These are phyloP conservation scores for Chlamydomonas sp. DNA, from an alignment of 139 green algal species.

Conservation along the genomic window DNA sequence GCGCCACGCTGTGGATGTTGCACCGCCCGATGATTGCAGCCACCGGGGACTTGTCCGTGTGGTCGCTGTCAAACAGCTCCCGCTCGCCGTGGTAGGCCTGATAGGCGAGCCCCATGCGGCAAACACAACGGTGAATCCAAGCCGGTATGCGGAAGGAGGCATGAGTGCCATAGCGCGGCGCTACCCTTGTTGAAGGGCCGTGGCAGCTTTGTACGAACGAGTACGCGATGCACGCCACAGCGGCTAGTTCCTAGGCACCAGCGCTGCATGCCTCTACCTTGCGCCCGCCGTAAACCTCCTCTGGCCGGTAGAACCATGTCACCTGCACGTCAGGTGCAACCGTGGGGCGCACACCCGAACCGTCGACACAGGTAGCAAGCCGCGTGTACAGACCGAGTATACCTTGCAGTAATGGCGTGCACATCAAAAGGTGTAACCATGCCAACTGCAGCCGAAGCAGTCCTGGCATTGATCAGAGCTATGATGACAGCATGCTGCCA, in stretches of 20 bases:
- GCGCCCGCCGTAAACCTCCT: constrained; percentile 77
- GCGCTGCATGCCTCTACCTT: constrained; percentile 54
- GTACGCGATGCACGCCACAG: too few relatives aligned
- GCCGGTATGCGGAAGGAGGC: too few relatives aligned
- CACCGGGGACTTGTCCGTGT: constrained; percentile 59
- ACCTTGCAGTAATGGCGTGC: too few relatives aligned
- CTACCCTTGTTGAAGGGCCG: too few relatives aligned
- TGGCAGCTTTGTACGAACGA: too few relatives aligned
- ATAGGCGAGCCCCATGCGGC: neutral
- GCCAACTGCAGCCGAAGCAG: neutral
- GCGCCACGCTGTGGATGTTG: constrained; percentile 68
- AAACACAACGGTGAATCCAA: neutral
- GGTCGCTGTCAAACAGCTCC: constrained; percentile 83
- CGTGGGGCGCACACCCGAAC: too few relatives aligned
- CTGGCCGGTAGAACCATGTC: constrained; percentile 86
- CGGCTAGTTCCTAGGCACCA: neutral
- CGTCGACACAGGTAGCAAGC: too few relatives aligned
- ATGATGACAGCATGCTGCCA: too few relatives aligned
- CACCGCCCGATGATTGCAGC: constrained; percentile 54
- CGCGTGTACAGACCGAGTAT: too few relatives aligned
- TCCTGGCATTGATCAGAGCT: too few relatives aligned
- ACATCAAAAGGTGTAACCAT: too few relatives aligned
- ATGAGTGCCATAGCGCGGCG: too few relatives aligned
- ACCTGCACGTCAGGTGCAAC: constrained; percentile 32
- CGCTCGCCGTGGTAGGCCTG: constrained; percentile 80